A percentile compares a stretch with the other conserved stretches of the same genome.
These are phyloP conservation scores for Stylonectria norvegica DNA, from an alignment of 2,329 filamentous ascomycete genomes.

Conservation along the genomic window DNA sequence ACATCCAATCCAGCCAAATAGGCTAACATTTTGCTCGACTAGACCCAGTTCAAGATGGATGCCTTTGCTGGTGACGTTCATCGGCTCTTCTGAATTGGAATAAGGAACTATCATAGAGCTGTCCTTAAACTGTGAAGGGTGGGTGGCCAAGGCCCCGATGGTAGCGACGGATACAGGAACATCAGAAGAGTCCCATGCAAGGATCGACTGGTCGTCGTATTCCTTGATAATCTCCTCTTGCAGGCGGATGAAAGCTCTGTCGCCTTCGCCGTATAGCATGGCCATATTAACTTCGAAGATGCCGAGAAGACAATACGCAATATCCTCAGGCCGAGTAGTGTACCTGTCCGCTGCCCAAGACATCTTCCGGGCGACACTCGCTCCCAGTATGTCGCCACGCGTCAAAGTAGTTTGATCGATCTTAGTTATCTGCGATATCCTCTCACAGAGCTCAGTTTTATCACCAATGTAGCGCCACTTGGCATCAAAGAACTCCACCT, in stretches of 20 bases:
- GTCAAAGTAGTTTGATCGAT: slow-evolving; percentile 13
- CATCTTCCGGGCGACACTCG: slow-evolving; percentile 18
- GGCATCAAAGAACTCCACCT: slow-evolving; percentile 12
- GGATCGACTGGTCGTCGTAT: slow-evolving; percentile 20
- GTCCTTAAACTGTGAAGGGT: slow-evolving; percentile 13
- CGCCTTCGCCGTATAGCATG: slow-evolving; percentile 21
- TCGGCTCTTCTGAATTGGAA: slow-evolving; percentile 8
- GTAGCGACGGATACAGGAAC: slow-evolving; percentile 10
- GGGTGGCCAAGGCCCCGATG: slow-evolving; percentile 11
- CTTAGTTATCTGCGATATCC: slow-evolving; percentile 7
- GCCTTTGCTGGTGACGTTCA: slow-evolving; percentile 16
- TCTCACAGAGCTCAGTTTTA: slow-evolving; percentile 5
- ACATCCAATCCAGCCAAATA: too few relatives aligned
- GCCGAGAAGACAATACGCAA: slow-evolving; percentile 22
- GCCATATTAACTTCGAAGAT: slow-evolving; percentile 22
- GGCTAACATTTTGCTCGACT: slow-evolving; percentile 1
- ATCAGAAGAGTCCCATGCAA: slow-evolving; percentile 17
- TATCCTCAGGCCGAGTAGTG: slow-evolving; percentile 19
- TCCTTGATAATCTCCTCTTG: slow-evolving; percentile 25
- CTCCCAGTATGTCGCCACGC: slow-evolving; percentile 4
- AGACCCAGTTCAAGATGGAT: slow-evolving; percentile 10
- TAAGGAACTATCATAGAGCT: slow-evolving; percentile 3
- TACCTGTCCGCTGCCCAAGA: slow-evolving; percentile 18
- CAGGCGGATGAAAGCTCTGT: slow-evolving; percentile 21
- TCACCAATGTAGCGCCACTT: slow-evolving; percentile 11